phyloP scores from a whole-genome alignment of 2,329 filamentous ascomycete species.

The Sporothrix phasma region DNA sequence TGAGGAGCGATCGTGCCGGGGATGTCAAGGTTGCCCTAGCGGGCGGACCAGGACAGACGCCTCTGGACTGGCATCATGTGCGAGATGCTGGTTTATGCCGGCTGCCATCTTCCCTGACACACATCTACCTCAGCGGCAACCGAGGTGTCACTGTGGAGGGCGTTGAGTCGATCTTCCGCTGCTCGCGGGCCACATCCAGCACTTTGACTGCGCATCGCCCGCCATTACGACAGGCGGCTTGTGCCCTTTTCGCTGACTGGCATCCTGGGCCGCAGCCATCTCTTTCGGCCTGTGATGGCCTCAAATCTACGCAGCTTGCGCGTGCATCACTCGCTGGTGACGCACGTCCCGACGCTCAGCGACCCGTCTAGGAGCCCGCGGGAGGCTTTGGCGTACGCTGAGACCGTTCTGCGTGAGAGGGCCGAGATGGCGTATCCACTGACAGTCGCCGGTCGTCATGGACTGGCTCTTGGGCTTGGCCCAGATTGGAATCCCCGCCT shows the following conservation, averaged over 20 bases:
- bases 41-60: constrained; percentile 16
- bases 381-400: constrained; percentile 33
- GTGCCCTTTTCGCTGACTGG: constrained; percentile 28
- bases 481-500: constrained; percentile 50
- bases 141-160: constrained; percentile 33
- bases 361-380: constrained; percentile 29
- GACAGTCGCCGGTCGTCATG: constrained; percentile 25
- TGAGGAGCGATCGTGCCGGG: constrained; percentile 27
- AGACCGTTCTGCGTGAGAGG: constrained; percentile 35
- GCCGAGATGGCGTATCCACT: constrained; percentile 38
- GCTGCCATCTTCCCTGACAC: constrained; percentile 35
- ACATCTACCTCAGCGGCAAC: constrained; percentile 45
- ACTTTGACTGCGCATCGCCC: constrained; percentile 41
- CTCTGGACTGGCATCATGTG: constrained; percentile 18
- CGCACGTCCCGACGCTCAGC: constrained; percentile 39
- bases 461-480: no score
- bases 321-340: constrained; percentile 52
- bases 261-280: constrained; percentile 35
- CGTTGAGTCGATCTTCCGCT: constrained; percentile 34
- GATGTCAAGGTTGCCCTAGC: constrained; percentile 26
- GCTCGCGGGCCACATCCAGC: constrained; percentile 39
- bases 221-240: constrained; percentile 21
- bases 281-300: constrained; percentile 43
- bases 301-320: constrained; percentile 43
- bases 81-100: constrained; percentile 22